Conservation (phyloP, 495 filamentous ascomycete genomes). For the Arthonia radiata region DNA sequence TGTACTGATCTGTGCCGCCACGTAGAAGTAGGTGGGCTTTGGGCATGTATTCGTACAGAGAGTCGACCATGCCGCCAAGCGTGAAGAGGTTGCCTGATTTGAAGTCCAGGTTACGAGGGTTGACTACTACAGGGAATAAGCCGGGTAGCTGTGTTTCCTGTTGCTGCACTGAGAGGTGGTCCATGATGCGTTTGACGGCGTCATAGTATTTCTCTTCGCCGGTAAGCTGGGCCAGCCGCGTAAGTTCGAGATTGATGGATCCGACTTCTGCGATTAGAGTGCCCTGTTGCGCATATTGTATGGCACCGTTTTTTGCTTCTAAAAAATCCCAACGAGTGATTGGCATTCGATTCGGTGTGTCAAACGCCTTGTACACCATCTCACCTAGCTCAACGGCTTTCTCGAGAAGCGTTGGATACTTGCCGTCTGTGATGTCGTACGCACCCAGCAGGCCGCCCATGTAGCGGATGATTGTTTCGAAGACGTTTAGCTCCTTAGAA, state of each 20-base stretch:
- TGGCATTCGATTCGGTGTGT: constrained; percentile 17
- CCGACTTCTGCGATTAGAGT: constrained; percentile 13
- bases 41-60: constrained; percentile 16
- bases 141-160: constrained; percentile 13
- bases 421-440: constrained; percentile 21
- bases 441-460: constrained; percentile 25
- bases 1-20: constrained; percentile 15
- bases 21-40: constrained; percentile 14
- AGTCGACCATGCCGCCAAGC: constrained; percentile 16
- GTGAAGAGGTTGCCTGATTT: constrained; percentile 8
- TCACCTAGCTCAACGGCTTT: constrained; percentile 17
- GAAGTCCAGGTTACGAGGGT: constrained; percentile 7
- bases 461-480: constrained; percentile 24
- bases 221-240: constrained; percentile 14
- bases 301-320: constrained; percentile 7
- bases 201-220: constrained; percentile 15
- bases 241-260: constrained; percentile 17
- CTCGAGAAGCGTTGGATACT: constrained; percentile 13
- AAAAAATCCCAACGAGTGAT: constrained; percentile 7
- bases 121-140: constrained; percentile 13
- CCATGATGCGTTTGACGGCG: constrained; percentile 13
- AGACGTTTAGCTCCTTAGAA: constrained; percentile 17
- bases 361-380: constrained; percentile 19
- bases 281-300: constrained; percentile 2
- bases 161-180: constrained; percentile 11